Evolutionary conservation across 2,329 filamentous ascomycete species (phyloP).

Genomic region (Verticillium longisporum): DNA sequence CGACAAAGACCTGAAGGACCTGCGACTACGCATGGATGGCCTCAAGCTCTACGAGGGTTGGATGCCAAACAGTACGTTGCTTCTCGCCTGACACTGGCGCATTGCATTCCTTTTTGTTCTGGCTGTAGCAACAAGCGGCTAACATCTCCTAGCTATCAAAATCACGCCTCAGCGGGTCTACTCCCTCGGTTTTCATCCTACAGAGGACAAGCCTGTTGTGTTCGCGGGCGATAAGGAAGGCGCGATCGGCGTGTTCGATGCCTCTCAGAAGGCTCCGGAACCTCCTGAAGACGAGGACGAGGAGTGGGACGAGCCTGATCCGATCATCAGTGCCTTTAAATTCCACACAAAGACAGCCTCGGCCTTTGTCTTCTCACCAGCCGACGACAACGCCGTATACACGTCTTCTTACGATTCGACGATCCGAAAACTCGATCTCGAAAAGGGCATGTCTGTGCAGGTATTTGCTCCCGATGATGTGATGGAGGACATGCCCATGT

Average conservation of each 20-base stretch:
- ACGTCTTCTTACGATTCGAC: conserved; percentile 91
- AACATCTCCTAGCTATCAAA: conserved; percentile 62
- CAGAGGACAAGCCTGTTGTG: conserved; percentile 74
- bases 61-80: conserved; percentile 62
- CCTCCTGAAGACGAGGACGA: conserved; percentile 59
- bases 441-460: conserved; percentile 72
- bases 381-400: conserved; percentile 68
- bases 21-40: conserved; percentile 71
- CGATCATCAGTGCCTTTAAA: conserved; percentile 83
- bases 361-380: conserved; percentile 70
- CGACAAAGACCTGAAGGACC: conserved; percentile 64
- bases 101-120: too few relatives aligned
- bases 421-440: conserved; percentile 78
- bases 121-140: background rate
- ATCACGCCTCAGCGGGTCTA: conserved; percentile 86
- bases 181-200: conserved; percentile 82
- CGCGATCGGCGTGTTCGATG: conserved; percentile 85
- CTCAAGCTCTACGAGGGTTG: conserved; percentile 78
- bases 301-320: conserved; percentile 59
- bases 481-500: conserved; percentile 70
- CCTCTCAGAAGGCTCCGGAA: conserved; percentile 57
- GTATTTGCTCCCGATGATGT: conserved; percentile 69
- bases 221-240: conserved; percentile 95
- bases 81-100: background rate
- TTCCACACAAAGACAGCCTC: conserved; percentile 85